Evolutionary conservation across 2,329 filamentous ascomycete species (phyloP), one percentile per base, ranked within the genome.

Genomic region (Colletotrichum sp.): DNA sequence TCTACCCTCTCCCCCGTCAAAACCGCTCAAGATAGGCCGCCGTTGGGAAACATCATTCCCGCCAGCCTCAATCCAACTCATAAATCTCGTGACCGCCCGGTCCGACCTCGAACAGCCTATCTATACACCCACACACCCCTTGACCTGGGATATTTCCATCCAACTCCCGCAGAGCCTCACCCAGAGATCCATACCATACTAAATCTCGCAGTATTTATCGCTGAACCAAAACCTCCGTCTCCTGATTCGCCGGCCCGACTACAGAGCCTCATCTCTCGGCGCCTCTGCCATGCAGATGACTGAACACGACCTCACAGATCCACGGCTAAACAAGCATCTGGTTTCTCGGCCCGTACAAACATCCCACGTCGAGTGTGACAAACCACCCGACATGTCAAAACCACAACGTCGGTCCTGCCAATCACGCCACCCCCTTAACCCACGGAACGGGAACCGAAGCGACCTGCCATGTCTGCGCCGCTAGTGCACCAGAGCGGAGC

Each of bases 401-500:
- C 52, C 68, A 21, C 52, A 30, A 12, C 16, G 32, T 30, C 34
- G 59, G 57, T 52, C 68, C 68, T 70, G 36, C 68, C 68, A 70
- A 70, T 70, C 68, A 70, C 68, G 39, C 68, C 55, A 70, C 57
- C 39, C 36, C 30, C 34, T 2, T 16, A 34, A 30, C 12, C 15
- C 30, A 30, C 16, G 34, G 24, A 59, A 32, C 26, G 28, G 57
- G 36, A 59, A 60, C 49, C 28, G 30, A 28, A 55, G 24, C 21
- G 7, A 64, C 32, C 49, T 69, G 66, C 10, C 34, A 39, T 44
- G 32, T 21, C n/a, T 60, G 66, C 52, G 52, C 66, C 66, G 52
- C 66, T 69, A 69, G 66, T 69, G 66, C 66, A 69, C 55, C 66
- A 15, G 18, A 69, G 66, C 66, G 66, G 66, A 69, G 52, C 34